phyloP scores from a whole-genome alignment of 164 flowering plant genomes.

The Pachysandra terminalis region DNA sequence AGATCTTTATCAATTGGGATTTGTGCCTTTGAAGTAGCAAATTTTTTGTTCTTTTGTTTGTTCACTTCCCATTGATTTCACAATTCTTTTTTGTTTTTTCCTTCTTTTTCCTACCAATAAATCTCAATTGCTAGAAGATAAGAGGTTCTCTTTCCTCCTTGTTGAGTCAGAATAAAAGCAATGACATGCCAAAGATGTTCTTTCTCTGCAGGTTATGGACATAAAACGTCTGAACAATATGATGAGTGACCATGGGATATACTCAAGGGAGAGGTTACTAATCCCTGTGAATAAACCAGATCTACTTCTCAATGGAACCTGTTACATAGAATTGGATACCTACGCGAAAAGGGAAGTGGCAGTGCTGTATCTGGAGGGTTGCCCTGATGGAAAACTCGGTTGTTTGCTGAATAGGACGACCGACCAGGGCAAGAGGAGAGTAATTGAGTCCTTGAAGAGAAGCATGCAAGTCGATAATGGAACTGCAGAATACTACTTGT shows the following conservation, averaged over 20 bases:
- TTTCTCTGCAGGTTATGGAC: slow-evolving; percentile 64
- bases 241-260: slow-evolving; percentile 98
- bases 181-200: not conserved
- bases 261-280: slow-evolving; percentile 85
- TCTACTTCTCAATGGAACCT: slow-evolving; percentile 52
- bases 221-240: slow-evolving; percentile 92
- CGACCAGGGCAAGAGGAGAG: slow-evolving; percentile 52
- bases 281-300: slow-evolving; percentile 78
- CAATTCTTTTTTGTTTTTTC: too few relatives aligned
- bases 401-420: slow-evolving; percentile 23
- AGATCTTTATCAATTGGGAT: not conserved
- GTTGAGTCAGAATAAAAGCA: not conserved
- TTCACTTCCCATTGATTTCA: not conserved
- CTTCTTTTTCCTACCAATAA: too few relatives aligned
- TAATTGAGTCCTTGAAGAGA: slow-evolving; percentile 73
- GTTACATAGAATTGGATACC: slow-evolving; percentile 84
- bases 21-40: not conserved
- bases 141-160: not conserved
- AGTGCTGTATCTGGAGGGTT: slow-evolving; percentile 75
- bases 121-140: not conserved
- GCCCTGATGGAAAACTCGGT: slow-evolving; percentile 34
- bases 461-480: slow-evolving; percentile 94
- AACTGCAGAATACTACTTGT: slow-evolving; percentile 76
- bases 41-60: not conserved
- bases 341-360: slow-evolving; percentile 90